Base-by-base conservation (phyloP, 1,284 basidiomycete species). In the Moesziomyces parantarcticus region DNA sequence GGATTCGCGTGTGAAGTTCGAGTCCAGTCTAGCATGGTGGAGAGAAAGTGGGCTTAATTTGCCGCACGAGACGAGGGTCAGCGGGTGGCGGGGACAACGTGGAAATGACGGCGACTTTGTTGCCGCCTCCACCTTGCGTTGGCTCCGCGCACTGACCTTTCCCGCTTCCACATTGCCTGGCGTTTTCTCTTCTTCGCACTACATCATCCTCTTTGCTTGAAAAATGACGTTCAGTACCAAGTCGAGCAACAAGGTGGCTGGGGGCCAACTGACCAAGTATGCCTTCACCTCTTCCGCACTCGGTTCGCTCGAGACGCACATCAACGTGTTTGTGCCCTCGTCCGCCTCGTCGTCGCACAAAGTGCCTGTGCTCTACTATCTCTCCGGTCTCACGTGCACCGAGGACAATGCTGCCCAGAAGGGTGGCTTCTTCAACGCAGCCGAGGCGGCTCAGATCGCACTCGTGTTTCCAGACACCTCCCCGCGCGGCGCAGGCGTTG, bases 381-480 rank as follows among this genome's bases (percentile, higher is more conserved):
- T 99, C 47, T 90, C 95, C 3, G 96, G 96, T 3, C 85, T 99
- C 58, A 94, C 93, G 1, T 99, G 97, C 85, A 98, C 90, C 16
- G 97, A 98, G 84, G 96, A 98, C 84, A 98, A 93, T 63, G 96
- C 90, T 5, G 79, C 79, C 6, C 81, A 83, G 52, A 83, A 83
- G 58, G 82, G 76, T 32, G 66, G 61, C 26, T 71, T 83, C 41
- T 81, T 81, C 50, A 49, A 47, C 20, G 75, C 76, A 8, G 82
- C 82, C 4, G 74, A 75, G 1, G 26, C 66, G n/a, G 54, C 69
- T 58, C 76, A 91, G 5, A 91, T 99, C 60, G 95, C 96, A 0
- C 86, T 99, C 49, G 89, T 99, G 42, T 97, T 97, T 84, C 94
- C 97, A 0, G 97, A 99, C 83, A 99, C 97, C 0, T 93, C 92